phyloP scores from a whole-genome alignment of 371 early-diverging fungal species.

The Mucor plumbeus region DNA sequence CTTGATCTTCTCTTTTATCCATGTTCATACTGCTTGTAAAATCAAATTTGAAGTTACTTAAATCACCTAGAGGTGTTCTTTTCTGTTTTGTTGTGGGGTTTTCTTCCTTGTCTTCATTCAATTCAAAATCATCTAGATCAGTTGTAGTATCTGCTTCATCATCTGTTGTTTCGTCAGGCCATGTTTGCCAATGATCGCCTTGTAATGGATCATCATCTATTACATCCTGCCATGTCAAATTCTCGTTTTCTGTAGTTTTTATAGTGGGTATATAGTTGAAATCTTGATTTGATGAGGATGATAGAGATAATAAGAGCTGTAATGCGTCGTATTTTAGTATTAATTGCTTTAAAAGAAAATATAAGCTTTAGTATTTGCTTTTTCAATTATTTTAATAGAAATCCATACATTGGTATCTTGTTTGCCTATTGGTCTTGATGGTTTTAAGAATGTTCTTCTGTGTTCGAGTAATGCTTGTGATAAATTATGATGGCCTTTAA shows the following conservation, averaged over 20 bases:
- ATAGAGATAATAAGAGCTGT: slow-evolving; percentile 17
- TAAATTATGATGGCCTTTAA: slow-evolving; percentile 22
- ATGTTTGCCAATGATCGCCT: slow-evolving; percentile 44
- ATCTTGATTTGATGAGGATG: slow-evolving; percentile 24
- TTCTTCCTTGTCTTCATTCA: slow-evolving; percentile 18
- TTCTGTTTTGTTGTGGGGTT: background rate
- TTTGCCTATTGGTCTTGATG: slow-evolving; percentile 4
- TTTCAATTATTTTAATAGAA: background rate
- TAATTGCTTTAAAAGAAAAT: slow-evolving; percentile 10
- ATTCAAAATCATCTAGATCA: slow-evolving; percentile 14
- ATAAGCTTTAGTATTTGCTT: background rate
- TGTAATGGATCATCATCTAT: slow-evolving; percentile 38
- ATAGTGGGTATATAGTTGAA: slow-evolving; percentile 4
- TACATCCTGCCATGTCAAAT: slow-evolving; percentile 31
- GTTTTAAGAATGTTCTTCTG: slow-evolving; percentile 5
- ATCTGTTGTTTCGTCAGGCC: slow-evolving; percentile 23
- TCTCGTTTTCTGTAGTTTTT: background rate
- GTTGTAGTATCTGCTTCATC: slow-evolving; percentile 8
- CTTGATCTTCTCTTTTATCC: slow-evolving; percentile 25
- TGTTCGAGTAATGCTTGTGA: slow-evolving; percentile 12
- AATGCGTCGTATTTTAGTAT: slow-evolving; percentile 33
- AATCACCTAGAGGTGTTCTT: background rate
- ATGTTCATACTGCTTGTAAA: slow-evolving; percentile 15
- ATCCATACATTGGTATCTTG: slow-evolving; percentile 11
- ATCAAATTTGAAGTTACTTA: slow-evolving; percentile 3